Conservation (phyloP, 2,329 filamentous ascomycete genomes). For the Exophiala calicioides region DNA sequence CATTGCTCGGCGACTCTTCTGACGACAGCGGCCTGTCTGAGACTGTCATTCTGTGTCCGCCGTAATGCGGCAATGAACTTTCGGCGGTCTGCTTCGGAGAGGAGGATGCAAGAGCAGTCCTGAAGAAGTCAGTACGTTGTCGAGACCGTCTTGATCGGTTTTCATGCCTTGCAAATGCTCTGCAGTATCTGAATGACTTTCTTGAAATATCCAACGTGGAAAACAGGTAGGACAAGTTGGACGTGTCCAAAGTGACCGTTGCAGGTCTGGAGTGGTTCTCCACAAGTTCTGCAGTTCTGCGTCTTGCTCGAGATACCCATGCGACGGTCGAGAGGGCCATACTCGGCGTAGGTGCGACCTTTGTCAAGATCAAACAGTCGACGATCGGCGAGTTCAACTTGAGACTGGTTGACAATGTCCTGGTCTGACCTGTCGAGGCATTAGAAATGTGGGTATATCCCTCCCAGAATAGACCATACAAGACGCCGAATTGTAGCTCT, state of each 20-base stretch:
- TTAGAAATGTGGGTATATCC: slow-evolving; percentile 8
- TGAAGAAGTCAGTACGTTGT: slow-evolving; percentile 34
- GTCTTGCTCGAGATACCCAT: slow-evolving; percentile 87
- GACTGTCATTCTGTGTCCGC: slow-evolving; percentile 79
- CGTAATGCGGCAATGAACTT: slow-evolving; percentile 77
- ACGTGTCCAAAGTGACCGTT: slow-evolving; percentile 96
- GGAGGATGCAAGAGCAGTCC: slow-evolving; percentile 79
- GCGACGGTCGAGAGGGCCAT: slow-evolving; percentile 85
- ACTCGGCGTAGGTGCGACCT: slow-evolving; percentile 70
- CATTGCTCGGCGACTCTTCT: slow-evolving; percentile 90
- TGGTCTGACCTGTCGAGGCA: slow-evolving; percentile 68
- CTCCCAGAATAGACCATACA: slow-evolving; percentile 54
- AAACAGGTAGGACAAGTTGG: slow-evolving; percentile 83
- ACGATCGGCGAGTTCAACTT: slow-evolving; percentile 91
- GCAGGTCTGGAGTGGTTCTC: slow-evolving; percentile 76
- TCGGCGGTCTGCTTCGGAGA: slow-evolving; percentile 77
- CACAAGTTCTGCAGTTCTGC: slow-evolving; percentile 78
- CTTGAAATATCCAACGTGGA: slow-evolving; percentile 94
- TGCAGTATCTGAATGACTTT: slow-evolving; percentile 90
- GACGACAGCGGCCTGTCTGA: slow-evolving; percentile 77
- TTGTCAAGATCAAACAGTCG: slow-evolving; percentile 88
- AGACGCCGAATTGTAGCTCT: slow-evolving; percentile 89
- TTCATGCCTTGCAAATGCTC: slow-evolving; percentile 78
- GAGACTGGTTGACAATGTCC: slow-evolving; percentile 92
- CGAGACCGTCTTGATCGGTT: slow-evolving; percentile 4